phyloP scores from a whole-genome alignment of 2,329 filamentous ascomycete species.

The Magnaporthiopsis incrustans region DNA sequence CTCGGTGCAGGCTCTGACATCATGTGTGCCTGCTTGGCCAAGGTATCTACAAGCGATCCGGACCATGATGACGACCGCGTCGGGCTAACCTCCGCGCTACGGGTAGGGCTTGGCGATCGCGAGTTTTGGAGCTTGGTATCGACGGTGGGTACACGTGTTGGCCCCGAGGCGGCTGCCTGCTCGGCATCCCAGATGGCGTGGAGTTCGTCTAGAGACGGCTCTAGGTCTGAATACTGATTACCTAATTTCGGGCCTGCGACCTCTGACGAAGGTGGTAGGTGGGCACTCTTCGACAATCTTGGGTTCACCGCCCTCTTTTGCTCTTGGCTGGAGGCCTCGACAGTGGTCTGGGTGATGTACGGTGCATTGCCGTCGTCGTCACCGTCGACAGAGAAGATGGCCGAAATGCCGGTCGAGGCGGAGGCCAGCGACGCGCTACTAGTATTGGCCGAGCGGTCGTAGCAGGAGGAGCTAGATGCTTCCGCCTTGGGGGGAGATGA shows the following conservation, averaged over 20 bases:
- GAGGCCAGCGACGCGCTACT: conserved; percentile 23
- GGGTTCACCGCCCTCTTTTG: background rate
- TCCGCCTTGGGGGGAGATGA: background rate
- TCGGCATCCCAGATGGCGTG: background rate
- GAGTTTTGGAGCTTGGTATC: background rate
- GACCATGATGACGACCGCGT: background rate
- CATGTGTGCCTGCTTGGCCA: background rate
- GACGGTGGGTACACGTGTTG: too few relatives aligned
- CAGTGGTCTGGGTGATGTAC: conserved; percentile 26
- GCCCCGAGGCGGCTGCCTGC: background rate
- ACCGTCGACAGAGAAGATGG: conserved; percentile 24
- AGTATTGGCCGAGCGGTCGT: conserved; percentile 20
- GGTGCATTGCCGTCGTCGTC: conserved; percentile 12
- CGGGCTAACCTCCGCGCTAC: background rate
- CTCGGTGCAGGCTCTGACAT: background rate
- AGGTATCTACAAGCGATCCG: background rate
- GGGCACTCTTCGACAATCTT: background rate
- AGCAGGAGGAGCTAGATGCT: background rate
- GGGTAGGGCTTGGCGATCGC: background rate
- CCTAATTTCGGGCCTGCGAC: background rate
- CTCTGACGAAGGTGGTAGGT: background rate
- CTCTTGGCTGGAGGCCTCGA: conserved; percentile 19
- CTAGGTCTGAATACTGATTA: background rate
- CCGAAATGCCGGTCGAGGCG: conserved; percentile 9
- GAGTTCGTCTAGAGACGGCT: background rate